Conservation (phyloP, 2,329 filamentous ascomycete genomes). For the Dothiorella sarmentorum region DNA sequence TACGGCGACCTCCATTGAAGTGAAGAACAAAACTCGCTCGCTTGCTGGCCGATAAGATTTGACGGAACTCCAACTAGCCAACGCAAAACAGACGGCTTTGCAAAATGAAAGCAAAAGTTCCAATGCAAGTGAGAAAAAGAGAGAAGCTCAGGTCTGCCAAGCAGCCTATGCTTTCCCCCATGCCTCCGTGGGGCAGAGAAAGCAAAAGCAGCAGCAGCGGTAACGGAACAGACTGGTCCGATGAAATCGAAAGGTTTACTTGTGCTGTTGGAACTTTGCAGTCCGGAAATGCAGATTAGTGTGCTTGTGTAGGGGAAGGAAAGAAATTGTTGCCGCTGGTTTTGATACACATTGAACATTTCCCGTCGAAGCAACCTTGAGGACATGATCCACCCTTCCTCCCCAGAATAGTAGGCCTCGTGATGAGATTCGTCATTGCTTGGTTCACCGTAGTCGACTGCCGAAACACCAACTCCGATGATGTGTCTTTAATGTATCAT, state of each 20-base stretch:
- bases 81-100: slow-evolving; percentile 8
- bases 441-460: slow-evolving; percentile 8
- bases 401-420: background rate
- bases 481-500: slow-evolving; percentile 16
- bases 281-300: background rate
- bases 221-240: background rate
- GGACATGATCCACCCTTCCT: slow-evolving; percentile 4
- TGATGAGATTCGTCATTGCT: slow-evolving; percentile 12
- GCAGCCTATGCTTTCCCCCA: background rate
- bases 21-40: slow-evolving; percentile 8
- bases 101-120: slow-evolving; percentile 3
- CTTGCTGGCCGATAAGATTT: slow-evolving; percentile 6
- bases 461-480: slow-evolving; percentile 14
- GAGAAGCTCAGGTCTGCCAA: background rate
- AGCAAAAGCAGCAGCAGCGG: slow-evolving; percentile 12
- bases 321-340: slow-evolving; percentile 11
- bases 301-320: background rate
- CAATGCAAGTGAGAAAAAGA: background rate
- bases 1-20: background rate
- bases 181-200: background rate
- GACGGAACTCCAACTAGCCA: slow-evolving; percentile 8
- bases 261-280: slow-evolving; percentile 2
- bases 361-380: slow-evolving; percentile 3
- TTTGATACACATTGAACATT: slow-evolving; percentile 7
- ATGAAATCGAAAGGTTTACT: background rate